phyloP scores from a whole-genome alignment of 164 flowering plant species.

The Vitis rotundifolia region DNA sequence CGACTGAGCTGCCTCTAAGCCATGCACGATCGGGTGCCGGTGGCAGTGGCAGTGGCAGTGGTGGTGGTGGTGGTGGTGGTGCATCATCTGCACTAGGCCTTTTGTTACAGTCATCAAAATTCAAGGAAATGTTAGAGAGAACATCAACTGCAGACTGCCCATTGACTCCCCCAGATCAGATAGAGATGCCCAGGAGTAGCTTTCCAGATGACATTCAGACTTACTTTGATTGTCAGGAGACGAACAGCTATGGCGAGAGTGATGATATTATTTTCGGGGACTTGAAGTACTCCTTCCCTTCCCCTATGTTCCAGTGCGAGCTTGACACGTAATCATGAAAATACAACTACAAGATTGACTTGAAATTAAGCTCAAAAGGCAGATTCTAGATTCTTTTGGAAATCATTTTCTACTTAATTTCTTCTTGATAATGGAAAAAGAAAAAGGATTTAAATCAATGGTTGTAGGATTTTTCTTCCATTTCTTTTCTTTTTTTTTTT shows the following conservation, averaged over 20 bases:
- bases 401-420: too few species aligned
- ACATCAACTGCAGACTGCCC: slow-evolving; percentile 32
- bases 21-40: too few species aligned
- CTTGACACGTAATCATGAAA: slow-evolving; percentile 22
- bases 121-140: slow-evolving; percentile 60
- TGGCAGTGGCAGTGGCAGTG: not conserved
- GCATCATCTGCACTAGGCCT: slow-evolving; percentile 48
- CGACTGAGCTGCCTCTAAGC: too few species aligned
- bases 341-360: not conserved
- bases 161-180: slow-evolving; percentile 29
- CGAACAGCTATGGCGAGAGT: slow-evolving; percentile 18
- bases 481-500: too few species aligned
- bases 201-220: slow-evolving; percentile 68
- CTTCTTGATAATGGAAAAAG: not conserved
- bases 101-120: slow-evolving; percentile 51
- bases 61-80: not conserved
- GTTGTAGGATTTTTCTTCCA: too few species aligned
- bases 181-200: slow-evolving; percentile 36
- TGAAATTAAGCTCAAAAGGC: not conserved
- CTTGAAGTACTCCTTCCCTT: slow-evolving; percentile 22
- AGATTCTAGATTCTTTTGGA: too few species aligned
- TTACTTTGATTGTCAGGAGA: slow-evolving; percentile 44
- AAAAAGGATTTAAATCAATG: too few species aligned
- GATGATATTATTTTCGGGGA: slow-evolving; percentile 45
- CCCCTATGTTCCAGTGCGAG: slow-evolving; percentile 37